These are phyloP conservation scores for Microascus cirrosus DNA, from an alignment of 2,329 filamentous ascomycete genomes.

Conservation along the genomic window DNA sequence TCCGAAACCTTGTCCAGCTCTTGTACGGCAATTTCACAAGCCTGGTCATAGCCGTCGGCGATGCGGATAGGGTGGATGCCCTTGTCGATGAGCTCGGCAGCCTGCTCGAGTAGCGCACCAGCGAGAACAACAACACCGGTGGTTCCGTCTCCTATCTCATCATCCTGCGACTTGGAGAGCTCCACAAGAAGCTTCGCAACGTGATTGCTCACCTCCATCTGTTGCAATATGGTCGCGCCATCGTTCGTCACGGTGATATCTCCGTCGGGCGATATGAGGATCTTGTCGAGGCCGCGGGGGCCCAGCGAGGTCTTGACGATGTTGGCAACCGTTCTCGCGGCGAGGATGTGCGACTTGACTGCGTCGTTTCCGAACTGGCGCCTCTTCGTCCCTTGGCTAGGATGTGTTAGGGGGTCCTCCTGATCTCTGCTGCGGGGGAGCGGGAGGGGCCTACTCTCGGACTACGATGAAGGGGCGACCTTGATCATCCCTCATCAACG, in stretches of 20 bases:
- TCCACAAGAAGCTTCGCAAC: conserved; percentile 95
- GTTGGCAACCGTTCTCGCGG: conserved; percentile 88
- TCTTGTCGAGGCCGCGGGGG: conserved; percentile 94
- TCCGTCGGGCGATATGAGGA: conserved; percentile 94
- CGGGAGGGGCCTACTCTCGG: conserved; percentile 60
- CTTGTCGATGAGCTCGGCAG: conserved; percentile 97
- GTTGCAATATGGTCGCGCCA: conserved; percentile 89
- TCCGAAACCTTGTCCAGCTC: conserved; percentile 92
- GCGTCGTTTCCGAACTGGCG: conserved; percentile 93
- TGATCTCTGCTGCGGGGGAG: conserved; percentile 4
- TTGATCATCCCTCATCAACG: conserved; percentile 91
- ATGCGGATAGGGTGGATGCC: conserved; percentile 98
- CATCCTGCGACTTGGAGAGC: conserved; percentile 95
- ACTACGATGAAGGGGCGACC: conserved; percentile 97
- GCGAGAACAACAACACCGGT: conserved; percentile 95
- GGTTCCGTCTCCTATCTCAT: conserved; percentile 97
- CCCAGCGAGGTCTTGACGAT: conserved; percentile 96
- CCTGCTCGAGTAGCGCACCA: conserved; percentile 89
- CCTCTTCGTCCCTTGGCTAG: conserved; percentile 93
- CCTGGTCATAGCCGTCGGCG: conserved; percentile 94
- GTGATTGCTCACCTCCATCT: conserved; percentile 99
- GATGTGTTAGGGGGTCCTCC: conserved; percentile 8
- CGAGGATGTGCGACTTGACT: conserved; percentile 96
- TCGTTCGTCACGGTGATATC: conserved; percentile 99
- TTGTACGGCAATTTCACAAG: conserved; percentile 89